A percentile compares a stretch with the other conserved stretches of the same genome.
Evolutionary conservation across 139 green algal species (phyloP).

Genomic region (Asterochloris erici): DNA sequence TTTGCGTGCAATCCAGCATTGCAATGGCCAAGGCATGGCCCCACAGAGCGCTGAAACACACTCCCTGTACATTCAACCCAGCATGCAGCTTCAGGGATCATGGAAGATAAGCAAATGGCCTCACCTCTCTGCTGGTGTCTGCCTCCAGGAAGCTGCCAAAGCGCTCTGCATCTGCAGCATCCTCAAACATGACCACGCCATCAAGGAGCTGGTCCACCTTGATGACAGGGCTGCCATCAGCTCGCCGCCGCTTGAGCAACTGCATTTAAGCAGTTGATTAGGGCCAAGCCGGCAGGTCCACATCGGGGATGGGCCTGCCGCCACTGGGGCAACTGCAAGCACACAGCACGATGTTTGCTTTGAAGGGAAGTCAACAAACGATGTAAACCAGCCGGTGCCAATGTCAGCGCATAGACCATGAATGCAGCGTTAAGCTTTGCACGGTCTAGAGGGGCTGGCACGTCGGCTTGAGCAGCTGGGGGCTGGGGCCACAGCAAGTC

Average conservation of each 20-base stretch:
- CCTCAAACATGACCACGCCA: constrained; percentile 63
- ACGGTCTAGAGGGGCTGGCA: not conserved
- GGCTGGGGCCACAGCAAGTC: too few species aligned
- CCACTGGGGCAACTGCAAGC: not conserved
- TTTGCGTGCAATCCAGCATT: not conserved
- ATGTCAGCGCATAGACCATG: not conserved
- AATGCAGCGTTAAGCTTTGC: not conserved
- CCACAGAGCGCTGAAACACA: not conserved
- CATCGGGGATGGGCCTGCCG: not conserved
- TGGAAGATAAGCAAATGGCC: not conserved
- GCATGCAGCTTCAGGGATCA: not conserved
- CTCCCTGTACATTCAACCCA: not conserved
- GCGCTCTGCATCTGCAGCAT: constrained; percentile 40
- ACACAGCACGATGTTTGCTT: not conserved
- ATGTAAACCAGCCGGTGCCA: not conserved
- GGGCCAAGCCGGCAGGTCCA: not conserved
- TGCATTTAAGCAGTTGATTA: constrained; percentile 2
- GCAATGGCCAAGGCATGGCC: not conserved
- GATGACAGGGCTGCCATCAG: constrained; percentile 29
- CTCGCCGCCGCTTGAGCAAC: constrained; percentile 34
- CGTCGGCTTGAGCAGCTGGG: not conserved
- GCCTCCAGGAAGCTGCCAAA: constrained; percentile 54
- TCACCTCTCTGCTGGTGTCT: constrained; percentile 19
- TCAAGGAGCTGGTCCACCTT: constrained; percentile 46
- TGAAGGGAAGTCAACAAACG: not conserved